A percentile compares a stretch with the other conserved stretches of the same genome.
phyloP scores from a whole-genome alignment of 495 filamentous ascomycete species.

The Podospora sp. region DNA sequence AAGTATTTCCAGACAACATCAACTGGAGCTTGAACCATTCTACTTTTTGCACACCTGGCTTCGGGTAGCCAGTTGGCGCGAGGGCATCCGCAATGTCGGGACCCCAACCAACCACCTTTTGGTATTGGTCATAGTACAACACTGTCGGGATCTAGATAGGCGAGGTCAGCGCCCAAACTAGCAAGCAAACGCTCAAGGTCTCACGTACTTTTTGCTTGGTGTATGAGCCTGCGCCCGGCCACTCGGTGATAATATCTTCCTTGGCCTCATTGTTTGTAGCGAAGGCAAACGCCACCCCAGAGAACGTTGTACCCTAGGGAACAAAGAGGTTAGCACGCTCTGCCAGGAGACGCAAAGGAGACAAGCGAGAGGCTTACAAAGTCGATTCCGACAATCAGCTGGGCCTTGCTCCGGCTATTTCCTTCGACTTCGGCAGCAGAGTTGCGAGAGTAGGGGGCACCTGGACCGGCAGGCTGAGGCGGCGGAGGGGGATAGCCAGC shows the following conservation, averaged over 20 bases:
- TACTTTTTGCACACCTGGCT: conserved; percentile 75
- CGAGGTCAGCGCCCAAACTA: not conserved
- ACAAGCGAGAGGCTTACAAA: conserved; percentile 59
- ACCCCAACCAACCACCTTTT: conserved; percentile 77
- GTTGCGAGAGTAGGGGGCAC: conserved; percentile 54
- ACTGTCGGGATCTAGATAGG: conserved; percentile 66
- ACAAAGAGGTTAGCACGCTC: conserved; percentile 28
- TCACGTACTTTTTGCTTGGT: conserved; percentile 70
- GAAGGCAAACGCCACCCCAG: conserved; percentile 73
- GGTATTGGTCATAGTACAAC: conserved; percentile 75
- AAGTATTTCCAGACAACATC: conserved; percentile 77
- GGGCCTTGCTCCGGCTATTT: conserved; percentile 75
- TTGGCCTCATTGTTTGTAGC: conserved; percentile 77
- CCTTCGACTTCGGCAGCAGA: conserved; percentile 83
- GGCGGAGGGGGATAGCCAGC: conserved; percentile 48
- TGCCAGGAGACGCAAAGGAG: not conserved
- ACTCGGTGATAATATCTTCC: conserved; percentile 78
- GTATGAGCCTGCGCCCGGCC: conserved; percentile 74
- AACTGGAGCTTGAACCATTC: conserved; percentile 81
- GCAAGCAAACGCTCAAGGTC: not conserved
- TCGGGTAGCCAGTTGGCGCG: conserved; percentile 73
- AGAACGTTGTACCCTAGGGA: conserved; percentile 70
- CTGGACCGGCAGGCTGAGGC: conserved; percentile 45
- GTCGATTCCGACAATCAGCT: conserved; percentile 80
- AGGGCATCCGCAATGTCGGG: conserved; percentile 76